phyloP scores from a whole-genome alignment of 495 filamentous ascomycete species.

The Xylaria curta region DNA sequence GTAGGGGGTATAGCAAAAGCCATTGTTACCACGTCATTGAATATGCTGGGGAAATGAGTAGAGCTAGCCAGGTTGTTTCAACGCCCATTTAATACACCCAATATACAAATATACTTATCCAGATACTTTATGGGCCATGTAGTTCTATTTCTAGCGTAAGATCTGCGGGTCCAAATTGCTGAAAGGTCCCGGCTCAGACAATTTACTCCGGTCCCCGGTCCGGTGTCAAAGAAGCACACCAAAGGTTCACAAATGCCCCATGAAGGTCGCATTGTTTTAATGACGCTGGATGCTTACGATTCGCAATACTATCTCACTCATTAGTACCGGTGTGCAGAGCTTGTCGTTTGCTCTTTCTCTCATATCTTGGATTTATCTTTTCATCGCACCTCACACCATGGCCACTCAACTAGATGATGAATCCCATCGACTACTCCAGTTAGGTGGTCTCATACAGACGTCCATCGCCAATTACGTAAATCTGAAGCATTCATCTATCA shows the following conservation, averaged over 20 bases:
- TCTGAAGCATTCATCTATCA: background rate
- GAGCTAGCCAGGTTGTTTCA: background rate
- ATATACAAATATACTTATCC: background rate
- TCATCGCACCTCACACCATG: background rate
- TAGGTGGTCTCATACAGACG: constrained; percentile 28
- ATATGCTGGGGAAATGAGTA: background rate
- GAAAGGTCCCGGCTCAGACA: constrained; percentile 1
- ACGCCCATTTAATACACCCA: background rate
- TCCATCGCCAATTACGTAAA: constrained; percentile 26
- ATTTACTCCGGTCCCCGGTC: constrained; percentile 7
- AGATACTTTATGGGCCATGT: background rate
- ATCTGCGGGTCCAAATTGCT: background rate
- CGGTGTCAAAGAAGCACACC: constrained; percentile 2
- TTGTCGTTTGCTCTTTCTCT: background rate
- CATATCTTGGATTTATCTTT: background rate
- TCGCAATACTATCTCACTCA: background rate
- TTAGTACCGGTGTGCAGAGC: background rate
- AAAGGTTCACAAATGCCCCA: background rate
- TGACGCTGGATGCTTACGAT: background rate
- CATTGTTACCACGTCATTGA: constrained; percentile 24
- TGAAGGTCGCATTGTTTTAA: background rate
- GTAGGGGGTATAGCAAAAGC: constrained; percentile 26
- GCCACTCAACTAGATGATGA: constrained; percentile 17
- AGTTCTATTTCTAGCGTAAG: background rate
- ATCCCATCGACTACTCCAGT: constrained; percentile 18